phyloP scores from a whole-genome alignment of 495 filamentous ascomycete species.

The Penicillium mononematosum region DNA sequence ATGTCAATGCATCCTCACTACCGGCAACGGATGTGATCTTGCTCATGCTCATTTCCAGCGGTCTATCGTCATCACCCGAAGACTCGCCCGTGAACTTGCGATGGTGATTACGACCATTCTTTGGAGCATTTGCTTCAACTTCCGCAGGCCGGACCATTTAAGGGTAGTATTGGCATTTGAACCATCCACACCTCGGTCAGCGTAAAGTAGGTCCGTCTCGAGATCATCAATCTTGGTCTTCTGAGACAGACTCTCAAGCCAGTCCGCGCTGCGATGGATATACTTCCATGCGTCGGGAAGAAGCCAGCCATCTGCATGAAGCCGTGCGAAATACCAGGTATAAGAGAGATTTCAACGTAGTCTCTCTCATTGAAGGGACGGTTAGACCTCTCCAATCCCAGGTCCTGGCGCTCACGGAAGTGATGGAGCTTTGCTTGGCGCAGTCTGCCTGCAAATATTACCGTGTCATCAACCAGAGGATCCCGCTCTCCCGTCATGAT shows the following conservation, averaged over 20 bases:
- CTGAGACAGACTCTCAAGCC: constrained; percentile 74
- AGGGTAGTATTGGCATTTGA: background rate
- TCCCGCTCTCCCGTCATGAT: constrained; percentile 94
- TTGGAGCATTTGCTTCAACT: background rate
- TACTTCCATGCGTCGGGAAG: constrained; percentile 82
- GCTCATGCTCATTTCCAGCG: constrained; percentile 73
- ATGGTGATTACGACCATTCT: constrained; percentile 32
- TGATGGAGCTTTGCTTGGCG: constrained; percentile 74
- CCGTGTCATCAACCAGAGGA: constrained; percentile 92
- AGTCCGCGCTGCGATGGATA: constrained; percentile 68
- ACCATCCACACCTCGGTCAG: constrained; percentile 5
- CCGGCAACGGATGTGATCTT: constrained; percentile 25
- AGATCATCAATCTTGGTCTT: constrained; percentile 41
- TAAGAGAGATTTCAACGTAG: constrained; percentile 74
- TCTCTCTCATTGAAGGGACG: constrained; percentile 70
- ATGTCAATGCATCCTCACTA: constrained; percentile 1
- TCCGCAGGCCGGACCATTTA: background rate
- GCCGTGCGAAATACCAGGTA: constrained; percentile 87
- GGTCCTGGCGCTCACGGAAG: constrained; percentile 59
- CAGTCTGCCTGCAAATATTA: constrained; percentile 87
- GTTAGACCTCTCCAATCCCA: constrained; percentile 55
- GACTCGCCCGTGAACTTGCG: constrained; percentile 55
- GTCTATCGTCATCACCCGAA: constrained; percentile 75
- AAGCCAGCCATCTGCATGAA: constrained; percentile 86
- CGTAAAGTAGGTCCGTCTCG: constrained; percentile 22